phyloP scores from a whole-genome alignment of 176 grass and related monocot species.

The Paspalum notatum region DNA sequence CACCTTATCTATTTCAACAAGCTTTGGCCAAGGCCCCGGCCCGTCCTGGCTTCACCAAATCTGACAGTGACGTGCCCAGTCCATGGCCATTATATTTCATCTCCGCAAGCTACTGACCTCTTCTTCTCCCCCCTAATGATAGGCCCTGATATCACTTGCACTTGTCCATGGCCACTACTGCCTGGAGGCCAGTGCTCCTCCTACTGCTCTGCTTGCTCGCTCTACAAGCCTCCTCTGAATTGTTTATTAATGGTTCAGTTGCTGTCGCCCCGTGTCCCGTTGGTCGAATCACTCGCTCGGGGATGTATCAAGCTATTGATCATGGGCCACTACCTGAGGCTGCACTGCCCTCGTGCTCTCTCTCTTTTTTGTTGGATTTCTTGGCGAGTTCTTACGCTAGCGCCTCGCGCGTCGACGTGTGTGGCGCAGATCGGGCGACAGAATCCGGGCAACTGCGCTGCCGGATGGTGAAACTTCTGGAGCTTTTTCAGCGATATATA shows the following conservation, averaged over 20 bases:
- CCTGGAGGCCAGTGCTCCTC: background rate
- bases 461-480: constrained; percentile 30
- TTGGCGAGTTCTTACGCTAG: constrained; percentile 54
- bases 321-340: background rate
- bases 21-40: constrained; percentile 35
- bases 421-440: background rate
- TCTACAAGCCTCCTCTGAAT: constrained; percentile 33
- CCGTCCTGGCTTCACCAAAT: constrained; percentile 55
- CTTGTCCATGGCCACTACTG: constrained; percentile 11
- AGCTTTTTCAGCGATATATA: background rate
- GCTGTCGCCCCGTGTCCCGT: constrained; percentile 40
- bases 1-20: constrained; percentile 56
- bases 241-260: constrained; percentile 51
- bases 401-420: background rate
- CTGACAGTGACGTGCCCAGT: constrained; percentile 41
- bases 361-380: background rate
- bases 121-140: constrained; percentile 36
- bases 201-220: background rate
- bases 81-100: constrained; percentile 15
- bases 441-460: constrained; percentile 25
- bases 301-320: constrained; percentile 38
- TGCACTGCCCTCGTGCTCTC: constrained; percentile 18
- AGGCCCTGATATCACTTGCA: background rate
- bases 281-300: constrained; percentile 18
- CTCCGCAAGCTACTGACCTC: constrained; percentile 31